Evolutionary conservation across 257 asterid genomes (phyloP), one percentile per base, ranked within the genome.

Genomic region (Przewalskia tangutica): DNA sequence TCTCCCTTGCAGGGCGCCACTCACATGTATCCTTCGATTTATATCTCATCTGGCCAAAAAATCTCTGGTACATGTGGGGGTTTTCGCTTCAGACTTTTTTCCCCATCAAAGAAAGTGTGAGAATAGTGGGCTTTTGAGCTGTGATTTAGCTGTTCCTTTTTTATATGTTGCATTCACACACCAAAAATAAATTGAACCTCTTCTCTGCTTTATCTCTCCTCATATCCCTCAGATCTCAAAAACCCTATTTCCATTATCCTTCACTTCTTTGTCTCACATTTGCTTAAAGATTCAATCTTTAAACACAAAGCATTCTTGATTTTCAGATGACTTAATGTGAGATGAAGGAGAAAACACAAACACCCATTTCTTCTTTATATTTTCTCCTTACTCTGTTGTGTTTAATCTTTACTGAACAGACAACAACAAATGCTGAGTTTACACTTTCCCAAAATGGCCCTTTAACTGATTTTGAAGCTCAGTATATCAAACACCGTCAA

Each of bases 271-370:
- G 6, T 77, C 80, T 66, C 85, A 27, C 87, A 82, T 82, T 83
- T 77, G 42, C 34, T 76, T 42, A 70, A 70, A 70, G 36, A 70
- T 70, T 10, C 77, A 44, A 42, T 70, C 11, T 44, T 42, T 18
- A 32, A n/a, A 5, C 55, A 0, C 23, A 20, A 20, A 48, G 32
- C 32, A 16, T 54, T 73, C 18, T 73, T 77, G 81, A 78, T 80
- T 81, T 65, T 85, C 93, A 88, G 92, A 93, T 93, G 98, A 89
- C 93, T 89, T 85, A 32, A 87, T 83, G 92, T 92, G 95, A 91
- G 89, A 93, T 93, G 98, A 93, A 88, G 91, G 85, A 85, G 81
- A 85, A 86, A 87, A 75, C 76, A 27, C 71, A 70, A 42, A 18
- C 82, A 79, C 82, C 84, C 85, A 81, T 73, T 55, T 85, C 48